Conservation (phyloP, 2,329 filamentous ascomycete species). For the Onygenales sp. region DNA sequence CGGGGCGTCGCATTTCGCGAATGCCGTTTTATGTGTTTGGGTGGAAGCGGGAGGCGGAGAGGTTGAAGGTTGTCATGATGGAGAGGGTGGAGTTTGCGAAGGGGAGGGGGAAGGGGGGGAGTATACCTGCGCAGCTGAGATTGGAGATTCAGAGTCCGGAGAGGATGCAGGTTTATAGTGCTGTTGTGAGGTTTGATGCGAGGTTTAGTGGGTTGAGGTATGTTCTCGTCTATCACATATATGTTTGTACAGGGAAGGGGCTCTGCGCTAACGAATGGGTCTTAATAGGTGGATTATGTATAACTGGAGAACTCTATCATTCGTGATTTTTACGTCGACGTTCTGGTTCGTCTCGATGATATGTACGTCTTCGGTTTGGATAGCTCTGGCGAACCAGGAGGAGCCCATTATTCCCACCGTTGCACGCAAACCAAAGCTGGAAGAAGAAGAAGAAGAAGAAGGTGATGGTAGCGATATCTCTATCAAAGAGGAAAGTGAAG, state of each 20-base stretch:
- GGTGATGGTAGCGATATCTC: constrained; percentile 6
- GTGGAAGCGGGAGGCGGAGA: constrained; percentile 54
- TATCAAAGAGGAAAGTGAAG: constrained; percentile 16
- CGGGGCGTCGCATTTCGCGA: constrained; percentile 50
- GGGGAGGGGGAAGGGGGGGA: constrained; percentile 39
- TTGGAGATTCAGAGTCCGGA: constrained; percentile 62
- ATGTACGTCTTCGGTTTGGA: constrained; percentile 58
- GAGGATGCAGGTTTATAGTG: constrained; percentile 66
- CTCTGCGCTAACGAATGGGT: not conserved
- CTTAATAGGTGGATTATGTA: constrained; percentile 68
- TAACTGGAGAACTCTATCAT: constrained; percentile 62
- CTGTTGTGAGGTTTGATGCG: constrained; percentile 60
- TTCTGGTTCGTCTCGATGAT: constrained; percentile 73
- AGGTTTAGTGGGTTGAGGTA: constrained; percentile 62
- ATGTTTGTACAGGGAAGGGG: not conserved
- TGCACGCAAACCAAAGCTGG: constrained; percentile 9
- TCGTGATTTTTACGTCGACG: constrained; percentile 54
- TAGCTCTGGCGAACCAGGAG: constrained; percentile 35
- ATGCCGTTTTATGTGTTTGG: constrained; percentile 63
- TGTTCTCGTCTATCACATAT: constrained; percentile 8
- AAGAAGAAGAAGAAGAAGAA: constrained; percentile 11
- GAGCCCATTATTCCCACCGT: not conserved
- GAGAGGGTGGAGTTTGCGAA: constrained; percentile 59
- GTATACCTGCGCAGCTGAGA: constrained; percentile 45
- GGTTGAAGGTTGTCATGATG: constrained; percentile 59